Percentiles rank a stretch among this genome's conserved stretches.
Conservation (phyloP, 495 filamentous ascomycete genomes). For the Penicillium mononematosum region DNA sequence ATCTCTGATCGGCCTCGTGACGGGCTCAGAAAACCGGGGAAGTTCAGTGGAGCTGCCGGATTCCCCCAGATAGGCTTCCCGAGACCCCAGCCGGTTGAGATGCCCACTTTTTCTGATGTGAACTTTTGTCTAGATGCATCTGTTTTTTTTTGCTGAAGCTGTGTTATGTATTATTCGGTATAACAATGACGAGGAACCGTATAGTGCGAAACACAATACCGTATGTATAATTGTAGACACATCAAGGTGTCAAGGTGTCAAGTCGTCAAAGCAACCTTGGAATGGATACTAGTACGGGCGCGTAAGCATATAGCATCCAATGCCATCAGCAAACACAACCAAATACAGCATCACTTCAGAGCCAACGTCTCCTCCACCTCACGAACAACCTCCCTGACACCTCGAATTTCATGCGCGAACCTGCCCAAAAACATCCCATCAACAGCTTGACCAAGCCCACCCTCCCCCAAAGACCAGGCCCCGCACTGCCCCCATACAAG, state of each 20-base stretch:
- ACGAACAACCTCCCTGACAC: constrained; percentile 62
- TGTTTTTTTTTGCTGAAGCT: constrained; percentile 10
- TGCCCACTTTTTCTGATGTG: neutral
- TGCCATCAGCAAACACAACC: neutral
- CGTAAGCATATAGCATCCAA: neutral
- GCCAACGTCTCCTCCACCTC: constrained; percentile 58
- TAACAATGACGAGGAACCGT: constrained; percentile 26
- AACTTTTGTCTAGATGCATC: constrained; percentile 7
- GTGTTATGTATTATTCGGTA: constrained; percentile 20
- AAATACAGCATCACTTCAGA: neutral
- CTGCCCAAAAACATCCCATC: constrained; percentile 82
- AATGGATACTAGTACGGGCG: neutral
- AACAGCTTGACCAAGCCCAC: constrained; percentile 60
- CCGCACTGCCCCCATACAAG: constrained; percentile 78
- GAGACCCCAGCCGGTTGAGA: constrained; percentile 6
- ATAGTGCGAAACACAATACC: constrained; percentile 24
- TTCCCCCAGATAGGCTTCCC: constrained; percentile 33
- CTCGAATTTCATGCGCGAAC: constrained; percentile 73
- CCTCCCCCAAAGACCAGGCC: constrained; percentile 67
- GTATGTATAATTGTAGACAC: neutral
- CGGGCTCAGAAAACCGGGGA: constrained; percentile 5
- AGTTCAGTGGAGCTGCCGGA: constrained; percentile 16
- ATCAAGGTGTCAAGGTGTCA: neutral
- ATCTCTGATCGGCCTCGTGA: constrained; percentile 24
- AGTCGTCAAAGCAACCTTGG: neutral